Conservation (phyloP, 331 rosid species). For the Malus hybrid region DNA sequence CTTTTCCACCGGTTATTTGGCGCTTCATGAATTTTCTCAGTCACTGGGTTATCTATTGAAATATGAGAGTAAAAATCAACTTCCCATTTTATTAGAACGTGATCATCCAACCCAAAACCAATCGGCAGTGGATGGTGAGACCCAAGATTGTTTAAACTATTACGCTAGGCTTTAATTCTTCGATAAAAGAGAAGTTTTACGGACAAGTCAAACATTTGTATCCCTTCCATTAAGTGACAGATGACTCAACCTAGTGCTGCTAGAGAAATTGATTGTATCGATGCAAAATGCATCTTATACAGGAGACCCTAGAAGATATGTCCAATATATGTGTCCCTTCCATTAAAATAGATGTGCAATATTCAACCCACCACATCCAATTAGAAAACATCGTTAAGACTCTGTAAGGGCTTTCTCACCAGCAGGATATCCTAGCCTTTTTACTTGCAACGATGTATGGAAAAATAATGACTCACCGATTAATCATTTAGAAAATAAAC, state of each 20-base stretch:
- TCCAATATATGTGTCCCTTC: no score
- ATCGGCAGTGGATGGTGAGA: no score
- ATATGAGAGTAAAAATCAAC: neutral
- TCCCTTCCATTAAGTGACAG: neutral
- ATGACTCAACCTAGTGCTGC: neutral
- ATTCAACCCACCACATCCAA: no score
- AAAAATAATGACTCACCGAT: neutral
- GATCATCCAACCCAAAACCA: no score
- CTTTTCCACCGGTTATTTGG: constrained; percentile 38
- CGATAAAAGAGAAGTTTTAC: neutral
- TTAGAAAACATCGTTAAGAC: no score
- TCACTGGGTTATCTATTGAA: constrained; percentile 26
- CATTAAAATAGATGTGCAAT: no score
- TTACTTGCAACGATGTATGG: neutral
- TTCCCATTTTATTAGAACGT: neutral
- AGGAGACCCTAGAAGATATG: neutral
- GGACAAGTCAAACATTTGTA: neutral
- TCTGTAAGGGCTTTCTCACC: neutral
- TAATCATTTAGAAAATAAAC: neutral
- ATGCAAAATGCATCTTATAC: neutral
- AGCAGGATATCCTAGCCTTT: neutral
- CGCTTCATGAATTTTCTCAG: constrained; percentile 33
- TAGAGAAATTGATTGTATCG: neutral
- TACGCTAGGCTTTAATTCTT: no score
- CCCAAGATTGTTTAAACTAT: no score